Evolutionary conservation across 371 early-diverging fungal species (phyloP).

Genomic region (Mortierella sp.): DNA sequence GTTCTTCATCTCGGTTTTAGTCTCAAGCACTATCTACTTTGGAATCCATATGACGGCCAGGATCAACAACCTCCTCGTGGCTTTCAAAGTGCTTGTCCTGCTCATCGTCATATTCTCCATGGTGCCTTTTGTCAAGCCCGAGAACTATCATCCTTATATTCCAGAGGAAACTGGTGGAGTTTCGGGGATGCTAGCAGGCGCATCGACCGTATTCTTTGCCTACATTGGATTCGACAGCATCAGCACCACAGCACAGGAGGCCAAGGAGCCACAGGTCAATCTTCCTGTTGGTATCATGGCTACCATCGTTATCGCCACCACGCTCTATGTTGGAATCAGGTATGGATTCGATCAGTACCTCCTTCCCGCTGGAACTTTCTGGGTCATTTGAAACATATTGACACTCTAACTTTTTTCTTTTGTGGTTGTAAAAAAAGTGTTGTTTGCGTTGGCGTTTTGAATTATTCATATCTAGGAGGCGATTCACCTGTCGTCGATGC

Average conservation of each 20-base stretch:
- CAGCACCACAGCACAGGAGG: slow-evolving; percentile 88
- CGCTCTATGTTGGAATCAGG: slow-evolving; percentile 81
- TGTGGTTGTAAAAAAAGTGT: too few relatives aligned
- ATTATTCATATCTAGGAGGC: slow-evolving; percentile 64
- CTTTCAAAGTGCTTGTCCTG: slow-evolving; percentile 80
- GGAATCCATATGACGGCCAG: slow-evolving; percentile 82
- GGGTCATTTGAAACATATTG: neutral
- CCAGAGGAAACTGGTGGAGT: slow-evolving; percentile 75
- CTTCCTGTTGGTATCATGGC: slow-evolving; percentile 90
- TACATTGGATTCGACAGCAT: slow-evolving; percentile 91
- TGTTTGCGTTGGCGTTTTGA: slow-evolving; percentile 82
- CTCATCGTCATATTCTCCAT: slow-evolving; percentile 81
- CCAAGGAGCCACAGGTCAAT: slow-evolving; percentile 83
- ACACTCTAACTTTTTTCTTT: too few relatives aligned
- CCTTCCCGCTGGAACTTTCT: neutral
- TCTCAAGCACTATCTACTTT: slow-evolving; percentile 69
- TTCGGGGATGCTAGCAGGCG: slow-evolving; percentile 78
- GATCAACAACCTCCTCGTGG: slow-evolving; percentile 77
- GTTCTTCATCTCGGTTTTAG: slow-evolving; percentile 67
- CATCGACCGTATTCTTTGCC: slow-evolving; percentile 87
- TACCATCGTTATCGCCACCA: slow-evolving; percentile 80
- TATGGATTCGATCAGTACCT: slow-evolving; percentile 7
- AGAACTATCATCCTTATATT: slow-evolving; percentile 85
- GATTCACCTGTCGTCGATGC: slow-evolving; percentile 77
- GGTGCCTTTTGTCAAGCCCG: slow-evolving; percentile 68